phyloP scores from a whole-genome alignment of 805 yeast species.

The Saccharomyces eubayanus region DNA sequence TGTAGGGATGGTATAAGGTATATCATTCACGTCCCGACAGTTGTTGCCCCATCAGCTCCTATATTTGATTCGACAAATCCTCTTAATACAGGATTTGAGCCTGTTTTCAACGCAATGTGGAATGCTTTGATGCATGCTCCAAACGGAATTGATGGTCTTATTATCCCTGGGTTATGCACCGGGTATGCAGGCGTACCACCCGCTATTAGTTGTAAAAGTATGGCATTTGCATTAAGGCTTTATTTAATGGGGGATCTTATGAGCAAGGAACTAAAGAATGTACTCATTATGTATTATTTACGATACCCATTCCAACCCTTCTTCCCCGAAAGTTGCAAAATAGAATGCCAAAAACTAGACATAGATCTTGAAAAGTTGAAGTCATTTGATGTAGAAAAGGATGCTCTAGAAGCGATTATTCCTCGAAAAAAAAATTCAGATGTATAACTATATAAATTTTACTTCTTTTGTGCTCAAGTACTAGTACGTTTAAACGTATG shows the following conservation, averaged over 20 bases:
- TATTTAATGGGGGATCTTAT: conserved; percentile 12
- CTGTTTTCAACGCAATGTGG: conserved; percentile 28
- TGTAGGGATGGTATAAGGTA: conserved; percentile 12
- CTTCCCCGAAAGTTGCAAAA: conserved; percentile 9
- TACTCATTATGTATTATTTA: conserved; percentile 23
- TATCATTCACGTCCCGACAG: conserved; percentile 28
- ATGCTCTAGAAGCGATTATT: conserved; percentile 14
- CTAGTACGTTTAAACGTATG: background rate
- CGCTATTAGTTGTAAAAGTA: conserved; percentile 20
- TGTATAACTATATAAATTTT: background rate
- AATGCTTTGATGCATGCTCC: conserved; percentile 18
- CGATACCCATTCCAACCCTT: conserved; percentile 20
- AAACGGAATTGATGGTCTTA: conserved; percentile 15
- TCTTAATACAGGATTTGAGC: conserved; percentile 18
- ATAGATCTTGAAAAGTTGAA: conserved; percentile 10
- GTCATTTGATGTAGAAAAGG: conserved; percentile 13
- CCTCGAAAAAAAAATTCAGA: conserved; percentile 7
- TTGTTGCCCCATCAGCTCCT: conserved; percentile 22
- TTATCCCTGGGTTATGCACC: conserved; percentile 28
- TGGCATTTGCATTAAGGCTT: conserved; percentile 25
- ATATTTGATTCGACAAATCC: conserved; percentile 11
- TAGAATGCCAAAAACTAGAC: conserved; percentile 18
- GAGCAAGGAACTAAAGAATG: conserved; percentile 17
- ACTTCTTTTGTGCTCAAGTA: background rate
- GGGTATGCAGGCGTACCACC: conserved; percentile 30